Evolutionary conservation across 495 filamentous ascomycete genomes (phyloP).

Genomic region (Podospora tetraspora): DNA sequence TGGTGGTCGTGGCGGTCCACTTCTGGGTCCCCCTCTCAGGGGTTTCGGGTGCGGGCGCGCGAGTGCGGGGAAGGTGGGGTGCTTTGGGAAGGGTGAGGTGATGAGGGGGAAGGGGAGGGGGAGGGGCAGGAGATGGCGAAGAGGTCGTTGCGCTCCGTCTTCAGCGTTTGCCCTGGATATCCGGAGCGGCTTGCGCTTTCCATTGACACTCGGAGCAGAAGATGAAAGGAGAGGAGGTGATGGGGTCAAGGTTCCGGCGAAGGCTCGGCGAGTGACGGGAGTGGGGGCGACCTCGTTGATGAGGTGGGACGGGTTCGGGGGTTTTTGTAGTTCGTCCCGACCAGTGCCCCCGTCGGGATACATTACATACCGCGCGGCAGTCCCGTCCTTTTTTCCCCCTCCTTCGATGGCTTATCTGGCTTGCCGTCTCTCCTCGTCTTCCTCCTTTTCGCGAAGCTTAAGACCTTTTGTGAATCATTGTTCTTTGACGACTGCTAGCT

Average conservation of each 20-base stretch:
- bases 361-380: background rate
- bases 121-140: background rate
- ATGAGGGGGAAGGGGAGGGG: background rate
- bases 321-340: conserved; percentile 4
- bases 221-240: background rate
- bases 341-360: background rate
- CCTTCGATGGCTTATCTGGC: background rate
- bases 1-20: background rate
- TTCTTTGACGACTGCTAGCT: background rate
- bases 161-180: background rate
- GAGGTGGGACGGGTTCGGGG: background rate
- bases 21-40: background rate
- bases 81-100: background rate
- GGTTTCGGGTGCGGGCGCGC: background rate
- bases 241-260: background rate
- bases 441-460: background rate
- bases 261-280: background rate
- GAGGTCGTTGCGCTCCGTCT: background rate
- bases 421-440: background rate
- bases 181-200: background rate
- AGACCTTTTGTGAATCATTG: background rate
- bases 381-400: background rate
- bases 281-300: background rate
- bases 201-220: background rate
- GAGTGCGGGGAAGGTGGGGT: background rate